These are phyloP conservation scores for Chlorella sp. DNA, from an alignment of 139 green algal genomes.

Conservation along the genomic window DNA sequence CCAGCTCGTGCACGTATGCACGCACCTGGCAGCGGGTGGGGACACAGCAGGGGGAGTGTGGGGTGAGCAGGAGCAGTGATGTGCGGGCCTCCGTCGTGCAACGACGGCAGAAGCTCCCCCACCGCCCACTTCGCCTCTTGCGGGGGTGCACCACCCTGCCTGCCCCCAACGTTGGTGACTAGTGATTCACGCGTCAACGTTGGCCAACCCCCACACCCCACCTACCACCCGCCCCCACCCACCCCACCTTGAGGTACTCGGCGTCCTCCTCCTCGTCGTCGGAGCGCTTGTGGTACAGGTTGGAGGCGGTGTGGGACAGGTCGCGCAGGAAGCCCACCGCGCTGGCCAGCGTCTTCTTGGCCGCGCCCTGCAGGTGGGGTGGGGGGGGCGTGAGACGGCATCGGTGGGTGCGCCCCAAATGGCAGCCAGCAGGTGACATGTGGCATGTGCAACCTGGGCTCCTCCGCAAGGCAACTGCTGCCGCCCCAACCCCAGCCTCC, in stretches of 20 bases:
- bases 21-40: constrained; percentile 34
- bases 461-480: background rate
- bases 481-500: background rate
- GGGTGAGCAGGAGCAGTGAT: background rate
- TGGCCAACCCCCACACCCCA: background rate
- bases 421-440: background rate
- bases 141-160: no score
- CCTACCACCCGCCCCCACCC: background rate
- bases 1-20: constrained; percentile 85
- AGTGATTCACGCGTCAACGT: background rate
- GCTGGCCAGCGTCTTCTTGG: constrained; percentile 28
- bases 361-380: constrained; percentile 5
- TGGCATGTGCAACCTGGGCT: background rate
- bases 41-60: background rate
- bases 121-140: no score
- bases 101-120: background rate
- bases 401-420: background rate
- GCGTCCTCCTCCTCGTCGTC: constrained; percentile 81
- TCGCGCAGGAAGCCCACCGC: constrained; percentile 27
- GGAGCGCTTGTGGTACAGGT: constrained; percentile 10
- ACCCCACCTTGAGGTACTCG: constrained; percentile 78
- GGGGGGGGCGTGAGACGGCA: background rate
- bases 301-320: constrained; percentile 27
- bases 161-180: background rate
- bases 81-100: background rate